phyloP scores from a whole-genome alignment of 768 basidiomycete genomes.

The Panaeolus cyanescens region DNA sequence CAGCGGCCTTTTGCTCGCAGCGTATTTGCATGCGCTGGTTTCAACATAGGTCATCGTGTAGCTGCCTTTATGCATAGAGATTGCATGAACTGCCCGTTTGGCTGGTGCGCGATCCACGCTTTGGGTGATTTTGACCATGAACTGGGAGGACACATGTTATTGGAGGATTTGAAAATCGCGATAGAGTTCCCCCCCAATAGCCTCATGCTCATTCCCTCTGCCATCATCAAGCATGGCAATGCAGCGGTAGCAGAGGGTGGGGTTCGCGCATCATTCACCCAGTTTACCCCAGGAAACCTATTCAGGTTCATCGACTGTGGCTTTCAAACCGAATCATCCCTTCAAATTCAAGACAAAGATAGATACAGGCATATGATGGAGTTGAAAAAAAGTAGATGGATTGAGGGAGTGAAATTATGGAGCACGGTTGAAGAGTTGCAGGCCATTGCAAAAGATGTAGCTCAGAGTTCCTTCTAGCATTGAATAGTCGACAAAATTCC shows the following conservation, averaged over 20 bases:
- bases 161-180: background rate
- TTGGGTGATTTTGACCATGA: background rate
- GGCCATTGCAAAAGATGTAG: background rate
- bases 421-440: background rate
- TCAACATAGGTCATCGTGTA: background rate
- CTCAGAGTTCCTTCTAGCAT: background rate
- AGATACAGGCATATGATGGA: background rate
- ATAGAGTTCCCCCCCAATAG: conserved; percentile 1
- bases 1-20: background rate
- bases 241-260: background rate
- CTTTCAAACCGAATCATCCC: background rate
- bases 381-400: background rate
- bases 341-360: background rate
- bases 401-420: background rate
- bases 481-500: background rate
- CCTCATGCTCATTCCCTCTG: background rate
- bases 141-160: background rate
- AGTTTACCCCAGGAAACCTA: background rate
- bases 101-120: background rate
- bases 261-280: background rate
- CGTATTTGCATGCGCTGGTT: background rate
- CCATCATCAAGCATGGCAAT: background rate
- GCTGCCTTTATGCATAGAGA: background rate
- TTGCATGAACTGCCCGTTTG: background rate
- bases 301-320: background rate